phyloP scores from a whole-genome alignment of 2,329 filamentous ascomycete species.

The Pyricularia sp. region DNA sequence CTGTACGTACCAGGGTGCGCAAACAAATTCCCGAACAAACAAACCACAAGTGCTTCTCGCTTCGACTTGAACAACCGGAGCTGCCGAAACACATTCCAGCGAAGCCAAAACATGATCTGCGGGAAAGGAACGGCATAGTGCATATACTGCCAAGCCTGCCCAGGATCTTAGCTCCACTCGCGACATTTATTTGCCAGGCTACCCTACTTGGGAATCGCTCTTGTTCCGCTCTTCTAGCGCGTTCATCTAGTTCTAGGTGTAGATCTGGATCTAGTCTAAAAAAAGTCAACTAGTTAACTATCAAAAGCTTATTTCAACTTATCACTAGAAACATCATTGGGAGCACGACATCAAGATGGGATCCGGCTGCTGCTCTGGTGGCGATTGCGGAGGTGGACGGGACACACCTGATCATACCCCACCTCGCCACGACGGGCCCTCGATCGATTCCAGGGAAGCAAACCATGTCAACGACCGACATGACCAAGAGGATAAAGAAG shows the following conservation, averaged over 20 bases:
- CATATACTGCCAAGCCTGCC: neutral
- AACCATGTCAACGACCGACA: neutral
- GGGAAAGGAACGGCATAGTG: too few species aligned
- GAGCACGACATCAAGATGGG: slow-evolving; percentile 1
- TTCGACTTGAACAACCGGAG: neutral
- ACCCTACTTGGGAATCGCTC: neutral
- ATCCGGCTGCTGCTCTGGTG: slow-evolving; percentile 2
- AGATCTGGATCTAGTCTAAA: too few species aligned
- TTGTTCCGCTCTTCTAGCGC: neutral
- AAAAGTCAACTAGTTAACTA: neutral
- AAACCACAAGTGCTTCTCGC: neutral
- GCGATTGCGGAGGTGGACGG: neutral
- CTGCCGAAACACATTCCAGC: neutral
- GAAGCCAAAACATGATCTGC: neutral
- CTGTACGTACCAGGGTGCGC: too few species aligned
- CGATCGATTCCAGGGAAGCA: neutral
- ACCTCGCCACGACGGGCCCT: neutral
- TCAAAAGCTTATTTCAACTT: neutral
- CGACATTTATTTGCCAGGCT: neutral
- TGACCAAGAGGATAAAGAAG: neutral
- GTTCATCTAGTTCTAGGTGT: neutral
- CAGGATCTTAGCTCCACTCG: neutral
- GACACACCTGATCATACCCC: neutral
- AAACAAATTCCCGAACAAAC: neutral
- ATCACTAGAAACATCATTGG: neutral